Base-by-base conservation (phyloP, 2,329 filamentous ascomycete genomes). In the Didymella exigua region DNA sequence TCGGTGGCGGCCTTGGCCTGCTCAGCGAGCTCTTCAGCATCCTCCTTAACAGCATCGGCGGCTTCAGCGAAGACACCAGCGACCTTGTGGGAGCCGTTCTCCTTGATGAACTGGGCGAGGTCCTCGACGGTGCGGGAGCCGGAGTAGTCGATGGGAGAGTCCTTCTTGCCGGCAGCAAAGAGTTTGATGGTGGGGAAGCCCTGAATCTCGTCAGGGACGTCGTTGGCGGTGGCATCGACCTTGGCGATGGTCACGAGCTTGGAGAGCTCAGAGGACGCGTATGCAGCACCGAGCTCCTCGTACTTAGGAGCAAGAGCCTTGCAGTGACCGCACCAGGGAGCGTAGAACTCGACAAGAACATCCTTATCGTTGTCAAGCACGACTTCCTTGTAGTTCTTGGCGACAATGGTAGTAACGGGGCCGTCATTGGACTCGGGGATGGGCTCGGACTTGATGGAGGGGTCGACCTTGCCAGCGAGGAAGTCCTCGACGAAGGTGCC, bases 181-280 rank as follows among this genome's bases (percentile, higher is more conserved):
- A 99, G 86, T 86, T 98, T 98, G 86, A 99, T 97, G 77, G 95
- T 99, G 54, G 95, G 95, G 89, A 99, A 99, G 62, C 95, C 95
- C 78, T 91, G 86, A 73, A 99, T 91, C 81, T 96, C 91, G 78
- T 98, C 93, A 54, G 95, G 95, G 54, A 98, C 91, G 70, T 99
- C 95, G 82, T 99, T 99, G 81, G 81, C 79, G 60, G 95, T 99
- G 56, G 95, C 95, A 74, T 99, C 95, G 67, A 99, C 89, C 89
- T 99, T 99, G 79, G 81, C 89, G 82, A 86, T 86, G 68, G 79
- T 84, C 78, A 85, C 86, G 82, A 86, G 83, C 70, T 82, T 76
- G 61, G 75, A 75, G 58, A 79, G 75, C 23, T 81, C 81, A 65
- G 79, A 74, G 24, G 79, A 74, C 61, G 77, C 75, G 76, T 82